Evolutionary conservation across 495 filamentous ascomycete species (phyloP), one percentile per base, ranked within the genome.

Genomic region (Corynascus novoguineensis): DNA sequence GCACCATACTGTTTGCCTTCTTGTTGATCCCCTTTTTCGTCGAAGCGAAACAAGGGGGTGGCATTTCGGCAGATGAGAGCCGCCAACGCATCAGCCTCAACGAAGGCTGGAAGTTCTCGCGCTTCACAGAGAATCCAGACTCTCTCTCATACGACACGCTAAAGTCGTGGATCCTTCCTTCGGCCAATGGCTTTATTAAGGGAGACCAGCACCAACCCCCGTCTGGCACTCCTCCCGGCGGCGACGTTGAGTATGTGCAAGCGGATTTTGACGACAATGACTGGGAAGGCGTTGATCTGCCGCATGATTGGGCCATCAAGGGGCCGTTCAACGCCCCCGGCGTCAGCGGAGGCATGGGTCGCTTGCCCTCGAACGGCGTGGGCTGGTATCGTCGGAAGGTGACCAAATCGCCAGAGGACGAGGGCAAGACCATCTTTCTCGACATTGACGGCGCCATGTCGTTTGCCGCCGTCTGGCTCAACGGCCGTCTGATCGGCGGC

Each of bases 301-400:
- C 64, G 1, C 76, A 80, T 57, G 78, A 80, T 60, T 80, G 75
- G 78, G 78, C 75, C 31, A 70, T 78, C 49, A 73, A 75, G 24
- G 75, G 73, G 0, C 75, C 75, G 1, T 78, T 77, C 41, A 51
- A 63, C 45, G 62, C 80, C 4, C 69, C 69, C 6, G 78, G 50
- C 17, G n/a, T 80, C 59, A 78, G 77, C 41, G 82, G 77, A 10
- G 73, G 75, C 11, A 84, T 79, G 72, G 85, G 82, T 5, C 70
- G 86, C 1, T 66, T 88, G 25, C 76, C 74, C n/a, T 60, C 60
- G 7, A 67, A 76, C 21, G 77, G 77, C 11, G 69, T 78, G 14
- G 75, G 75, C 8, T 80, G 75, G 75, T 80, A 79, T 46, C 73
- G 78, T n/a, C 68, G 67, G 25, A 76, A 66, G 0, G 24, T 80